Base-by-base conservation (phyloP, 225 moss, liverwort and hornwort genomes). In the Polytrichum formosum region DNA sequence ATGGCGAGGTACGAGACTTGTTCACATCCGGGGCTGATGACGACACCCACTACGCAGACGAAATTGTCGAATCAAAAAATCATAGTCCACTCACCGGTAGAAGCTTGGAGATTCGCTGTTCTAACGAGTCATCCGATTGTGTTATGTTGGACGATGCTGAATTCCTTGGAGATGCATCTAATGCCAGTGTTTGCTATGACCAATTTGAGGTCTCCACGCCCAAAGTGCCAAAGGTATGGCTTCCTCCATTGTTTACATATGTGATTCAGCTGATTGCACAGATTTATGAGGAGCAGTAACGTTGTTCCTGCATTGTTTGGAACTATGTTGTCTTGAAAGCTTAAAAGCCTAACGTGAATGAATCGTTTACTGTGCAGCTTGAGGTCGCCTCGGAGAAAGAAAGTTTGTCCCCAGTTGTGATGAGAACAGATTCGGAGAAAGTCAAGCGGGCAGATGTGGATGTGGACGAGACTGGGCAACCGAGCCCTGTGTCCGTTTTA, bases 401-500 rank as follows among this genome's bases (percentile, higher is more conserved):
- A 18, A 73, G 63, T 30, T 7, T 61, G 22, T 73, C 80, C 21
- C 79, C 81, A 2, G 2, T 54, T 18, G 67, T 70, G 67, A 27
- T 64, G 66, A 75, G 78, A 66, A 78, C 64, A 58, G 54, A 17
- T 73, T 26, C 77, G 31, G 79, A 77, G 4, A 59, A 76, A 75
- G 5, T 60, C 19, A 13, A 68, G 31, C 67, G 59, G 53, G 55
- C 70, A 72, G 79, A 79, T 18, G 74, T 79, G 59, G 55, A 72
- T 62, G 67, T 79, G 69, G 87, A 81, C 53, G 83, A 87, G 30
- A 54, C 76, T 61, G 83, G 67, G 56, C 83, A 87, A 70, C 87
- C 87, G 30, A 87, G 87, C 67, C 87, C 83, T 19, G 83, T 87
- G 9, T 87, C 87, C 28, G 72, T 87, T 66, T 74, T 87, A 28